phyloP scores from a whole-genome alignment of 2,329 filamentous ascomycete species.

The Xylariales sp. region DNA sequence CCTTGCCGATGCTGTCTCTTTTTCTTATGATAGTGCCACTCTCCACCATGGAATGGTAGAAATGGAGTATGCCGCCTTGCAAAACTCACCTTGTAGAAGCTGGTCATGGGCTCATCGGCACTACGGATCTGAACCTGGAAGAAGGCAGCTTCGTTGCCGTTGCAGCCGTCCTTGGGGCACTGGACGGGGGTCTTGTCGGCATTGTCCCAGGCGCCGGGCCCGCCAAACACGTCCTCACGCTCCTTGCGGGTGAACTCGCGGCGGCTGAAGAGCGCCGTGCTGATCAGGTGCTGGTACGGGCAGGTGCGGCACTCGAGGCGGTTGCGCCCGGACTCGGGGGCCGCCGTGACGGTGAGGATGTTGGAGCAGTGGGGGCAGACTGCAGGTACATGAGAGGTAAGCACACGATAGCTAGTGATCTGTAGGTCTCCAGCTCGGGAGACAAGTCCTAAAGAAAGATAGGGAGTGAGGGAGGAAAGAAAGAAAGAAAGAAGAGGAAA shows the following conservation, averaged over 20 bases:
- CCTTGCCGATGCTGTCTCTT: too few relatives aligned
- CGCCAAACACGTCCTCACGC: constrained; percentile 85
- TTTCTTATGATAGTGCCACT: too few relatives aligned
- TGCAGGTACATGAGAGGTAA: constrained; percentile 24
- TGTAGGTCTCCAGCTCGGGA: too few relatives aligned
- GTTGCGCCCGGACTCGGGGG: constrained; percentile 57
- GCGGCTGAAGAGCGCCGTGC: constrained; percentile 73
- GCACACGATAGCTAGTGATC: too few relatives aligned
- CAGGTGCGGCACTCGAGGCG: constrained; percentile 94
- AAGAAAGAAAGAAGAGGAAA: not conserved
- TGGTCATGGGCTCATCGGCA: constrained; percentile 98
- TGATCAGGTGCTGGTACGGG: constrained; percentile 84
- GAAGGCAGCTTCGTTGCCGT: constrained; percentile 82
- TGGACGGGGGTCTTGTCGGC: constrained; percentile 79
- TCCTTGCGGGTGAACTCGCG: constrained; percentile 84
- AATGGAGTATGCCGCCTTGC: constrained; percentile 4
- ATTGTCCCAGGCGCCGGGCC: constrained; percentile 84
- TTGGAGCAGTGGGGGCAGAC: constrained; percentile 84
- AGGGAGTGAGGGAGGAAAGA: constrained; percentile 17
- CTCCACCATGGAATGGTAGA: too few relatives aligned
- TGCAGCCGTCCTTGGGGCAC: constrained; percentile 77
- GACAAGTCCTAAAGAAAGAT: too few relatives aligned
- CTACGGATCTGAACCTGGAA: constrained; percentile 97
- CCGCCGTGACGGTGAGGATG: constrained; percentile 68
- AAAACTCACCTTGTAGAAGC: constrained; percentile 73